These are phyloP conservation scores for Taphrina pruni DNA, from an alignment of 1,139 yeast species.

Conservation along the genomic window DNA sequence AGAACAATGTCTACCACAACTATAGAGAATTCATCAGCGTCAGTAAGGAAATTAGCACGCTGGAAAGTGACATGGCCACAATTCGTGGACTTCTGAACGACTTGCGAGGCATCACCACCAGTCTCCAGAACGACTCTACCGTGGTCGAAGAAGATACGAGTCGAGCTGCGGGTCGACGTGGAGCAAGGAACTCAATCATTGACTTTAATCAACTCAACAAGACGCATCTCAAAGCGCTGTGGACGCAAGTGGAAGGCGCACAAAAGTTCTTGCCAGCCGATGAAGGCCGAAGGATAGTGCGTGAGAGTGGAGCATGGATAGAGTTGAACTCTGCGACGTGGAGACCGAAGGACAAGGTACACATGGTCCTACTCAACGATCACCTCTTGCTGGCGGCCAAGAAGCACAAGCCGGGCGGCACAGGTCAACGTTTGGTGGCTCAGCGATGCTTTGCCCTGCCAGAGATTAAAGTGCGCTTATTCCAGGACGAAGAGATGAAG, in stretches of 20 bases:
- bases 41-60: conserved; percentile 42
- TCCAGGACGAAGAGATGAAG: conserved; percentile 44
- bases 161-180: conserved; percentile 28
- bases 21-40: conserved; percentile 44
- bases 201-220: conserved; percentile 84
- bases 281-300: conserved; percentile 81
- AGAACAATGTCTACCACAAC: conserved; percentile 43
- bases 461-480: conserved; percentile 63
- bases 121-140: conserved; percentile 37
- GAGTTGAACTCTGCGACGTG: conserved; percentile 87
- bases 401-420: conserved; percentile 52
- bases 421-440: conserved; percentile 60
- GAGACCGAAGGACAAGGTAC: conserved; percentile 78
- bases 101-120: conserved; percentile 32
- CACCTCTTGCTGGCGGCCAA: conserved; percentile 74
- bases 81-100: conserved; percentile 41
- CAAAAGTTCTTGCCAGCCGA: conserved; percentile 76
- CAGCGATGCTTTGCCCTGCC: conserved; percentile 79
- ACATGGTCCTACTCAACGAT: conserved; percentile 78
- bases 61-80: conserved; percentile 42
- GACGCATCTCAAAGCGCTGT: conserved; percentile 70
- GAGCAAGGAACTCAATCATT: conserved; percentile 64
- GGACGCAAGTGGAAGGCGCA: conserved; percentile 87
- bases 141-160: conserved; percentile 21
- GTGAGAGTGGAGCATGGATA: conserved; percentile 84